Evolutionary conservation across 257 asterid species (phyloP), one percentile per base, ranked within the genome.

Genomic region (Nicotiana otophora): DNA sequence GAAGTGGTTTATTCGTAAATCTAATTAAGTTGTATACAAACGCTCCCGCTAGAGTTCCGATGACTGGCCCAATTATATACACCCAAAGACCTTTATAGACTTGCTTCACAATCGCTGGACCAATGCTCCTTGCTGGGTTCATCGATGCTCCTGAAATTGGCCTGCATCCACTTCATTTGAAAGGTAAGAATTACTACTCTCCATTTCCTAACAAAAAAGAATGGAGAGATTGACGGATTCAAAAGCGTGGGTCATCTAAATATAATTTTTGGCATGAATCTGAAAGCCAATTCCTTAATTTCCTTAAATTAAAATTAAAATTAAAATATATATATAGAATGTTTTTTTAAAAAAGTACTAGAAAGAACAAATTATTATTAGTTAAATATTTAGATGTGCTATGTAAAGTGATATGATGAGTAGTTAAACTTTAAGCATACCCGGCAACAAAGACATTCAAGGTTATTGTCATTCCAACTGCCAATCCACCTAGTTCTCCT

Each of bases 121-220:
- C 98, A 67, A 95, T 65, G 83, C 97, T 95, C 86, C 98, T 88
- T 19, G 98, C 98, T 34, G 98, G 98, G 84, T 95, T 95, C 98
- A 95, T 93, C 0, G 98, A 95, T 4, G 97, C 98, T 23, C 98
- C 98, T 7, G 98, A 93, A 39, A 92, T 85, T 7, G 95, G 97
- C 85, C 98, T 94, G 87, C 87, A 84, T 15, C 33, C 33, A n/a
- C 1, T 17, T 33, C 4, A 23, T 54, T 63, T 62, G 20, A 28
- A 42, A 70, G 6, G n/a, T 70, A 42, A 11, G 11, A 17, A 5
- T 67, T 65, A 15, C 17, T 30, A 65, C 12, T 65, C 46, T 30
- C 6, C 23, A 30, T 65, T 64, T 64, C 42, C 34, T 31, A 31
- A 31, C 0, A 31, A 31, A 31, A 31, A 31, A 4, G 3, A 4